Base-by-base conservation (phyloP, 257 asterid species). In the Perilla frutescens region DNA sequence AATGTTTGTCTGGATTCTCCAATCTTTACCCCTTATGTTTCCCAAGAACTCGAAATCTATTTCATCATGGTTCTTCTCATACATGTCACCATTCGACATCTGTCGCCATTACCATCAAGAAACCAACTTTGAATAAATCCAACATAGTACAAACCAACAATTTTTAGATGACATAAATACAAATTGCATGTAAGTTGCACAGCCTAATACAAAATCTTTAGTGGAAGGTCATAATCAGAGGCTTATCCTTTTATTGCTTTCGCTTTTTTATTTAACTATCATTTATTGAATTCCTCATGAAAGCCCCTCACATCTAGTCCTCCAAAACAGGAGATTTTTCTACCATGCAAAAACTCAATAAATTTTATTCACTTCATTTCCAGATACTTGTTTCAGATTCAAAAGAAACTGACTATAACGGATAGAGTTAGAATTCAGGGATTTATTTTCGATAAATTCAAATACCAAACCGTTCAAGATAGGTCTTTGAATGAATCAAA, bases 41-140 rank as follows among this genome's bases (percentile, higher is more conserved):
- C 98, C 98, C 86, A 92, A 76, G 85, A 92, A 90, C 82, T 92
- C 98, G n/a, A 92, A 88, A 66, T 92, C 98, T 14, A 92, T 77
- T 72, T 92, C 98, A 40, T 92, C 98, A 14, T 92, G 98, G 85
- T 88, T 92, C 81, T 92, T 88, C 81, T 88, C 92, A 59, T 80
- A 82, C 66, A 79, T 78, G 80, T 88, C 96, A 8, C 81, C 92
- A 62, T 92, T 92, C 13, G 98, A 92, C 98, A 90, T 87, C 98
- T 92, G 86, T 54, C 40, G 12, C n/a, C 62, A 79, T 29, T 8
- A 62, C 26, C 50, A 62, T 56, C 66, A 73, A 50, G 62, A 77
- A 71, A 72, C 49, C 31, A 76, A 41, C 43, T 15, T 34, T n/a
- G 36, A 12, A 56, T 77, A 10, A 71, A 47, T 49, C 53, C 69